Base-by-base conservation (phyloP, 306 rosid genomes). In the Mimosa bimucronata region DNA sequence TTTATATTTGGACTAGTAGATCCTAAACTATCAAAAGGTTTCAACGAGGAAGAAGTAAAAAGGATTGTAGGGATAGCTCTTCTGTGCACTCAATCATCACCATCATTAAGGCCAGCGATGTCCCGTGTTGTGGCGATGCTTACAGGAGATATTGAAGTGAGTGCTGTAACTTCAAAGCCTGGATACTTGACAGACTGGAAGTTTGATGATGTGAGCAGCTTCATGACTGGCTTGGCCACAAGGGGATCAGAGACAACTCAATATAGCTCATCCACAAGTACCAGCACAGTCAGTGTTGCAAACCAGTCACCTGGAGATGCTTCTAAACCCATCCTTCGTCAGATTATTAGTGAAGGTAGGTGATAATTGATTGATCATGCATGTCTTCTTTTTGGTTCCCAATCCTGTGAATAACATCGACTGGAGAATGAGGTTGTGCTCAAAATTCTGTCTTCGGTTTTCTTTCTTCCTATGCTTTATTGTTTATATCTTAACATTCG, bases 71-170 rank as follows among this genome's bases (percentile, higher is more conserved):
- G 87, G 53, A 70, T 92, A 80, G 85, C 89, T 12, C 87, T 89
- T 52, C 41, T 85, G 73, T 92, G 95, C 86, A 90, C 93, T 45
- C 95, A 92, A 55, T 75, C 93, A 82, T 82, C 92, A 10, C 93
- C 95, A 38, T 21, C 46, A 15, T 78, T 79, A 61, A 83, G 91
- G 28, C 97, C 97, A 30, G 71, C 91, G 0, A 92, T 92, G 97
- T 90, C 95, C 1, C 89, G 89, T 3, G 94, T 89, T 26, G 89
- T 92, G 79, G 92, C 93, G 45, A 92, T 92, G 95, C 91, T 92
- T 75, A 70, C 88, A 1, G 93, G 97, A 82, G 92, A 90, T 73
- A 55, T 77, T 3, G 95, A 90, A 80, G 93, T 90, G 86, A 62
- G 80, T 52, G 2, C 79, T 41, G 89, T 85, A 30, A 85, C 85